Base-by-base conservation (phyloP, 345 rosid genomes). In the Lepidium sativum region DNA sequence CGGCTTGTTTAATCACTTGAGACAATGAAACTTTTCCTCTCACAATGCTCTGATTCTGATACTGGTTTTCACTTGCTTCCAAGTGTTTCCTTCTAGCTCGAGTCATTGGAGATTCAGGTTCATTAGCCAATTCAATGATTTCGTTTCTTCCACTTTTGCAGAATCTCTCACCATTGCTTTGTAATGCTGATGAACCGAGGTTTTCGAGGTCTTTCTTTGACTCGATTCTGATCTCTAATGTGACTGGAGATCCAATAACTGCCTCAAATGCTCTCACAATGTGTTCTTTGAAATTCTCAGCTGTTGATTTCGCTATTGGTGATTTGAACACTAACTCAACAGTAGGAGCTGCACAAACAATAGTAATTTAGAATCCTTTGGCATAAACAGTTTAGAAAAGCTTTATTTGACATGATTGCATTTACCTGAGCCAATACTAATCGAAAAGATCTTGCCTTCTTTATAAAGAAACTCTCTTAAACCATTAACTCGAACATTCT, bases 371-470 rank as follows among this genome's bases (percentile, higher is more conserved):
- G 14, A 44, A 45, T 13, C 50, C 54, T 25, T 32, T 27, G 0
- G 25, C 34, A 52, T 3, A 52, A 52, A 15, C 39, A n/a, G 34
- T 39, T 66, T 11, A 9, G 3, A 7, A 47, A 44, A 12, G 8
- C 8, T 4, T 31, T 56, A 4, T 4, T 1, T 5, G 5, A 69
- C 17, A 60, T 20, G 60, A 69, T 38, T 58, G 16, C 14, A 39
- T 18, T 50, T 87, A 94, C 99, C 95, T 82, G 89, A 71, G 58
- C 96, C 96, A 33, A 86, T 85, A 80, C 88, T 88, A 77, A 88
- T 83, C 8, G 88, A 86, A 55, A 83, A 73, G 40, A 95, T 82
- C 78, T 78, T 84, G 52, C 98, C 99, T 85, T 95, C 98, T 67
- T 71, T 80, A 56, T 77, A 75, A 53, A 95, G 82, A 69, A 91